Evolutionary conservation across 768 basidiomycete species (phyloP), one percentile per base, ranked within the genome.

Genomic region (Agrocybe praecox): DNA sequence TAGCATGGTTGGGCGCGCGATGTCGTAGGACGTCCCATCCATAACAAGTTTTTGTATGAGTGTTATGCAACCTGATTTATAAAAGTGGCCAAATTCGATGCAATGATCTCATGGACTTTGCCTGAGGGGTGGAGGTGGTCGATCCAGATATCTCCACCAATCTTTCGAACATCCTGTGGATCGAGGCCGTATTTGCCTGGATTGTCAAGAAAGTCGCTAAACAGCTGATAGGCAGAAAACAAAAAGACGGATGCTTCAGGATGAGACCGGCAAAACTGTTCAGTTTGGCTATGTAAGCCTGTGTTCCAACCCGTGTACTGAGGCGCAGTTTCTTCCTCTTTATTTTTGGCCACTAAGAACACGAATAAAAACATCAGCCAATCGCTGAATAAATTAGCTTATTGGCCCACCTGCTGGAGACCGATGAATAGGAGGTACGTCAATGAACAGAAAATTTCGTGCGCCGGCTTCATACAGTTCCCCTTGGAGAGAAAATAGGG

Each of bases 381-480:
- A 17, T 40, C 49, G 23, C 14, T 15, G 4, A 11, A 36, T 15
- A 43, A 47, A 22, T 8, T 19, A 40, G 60, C 60, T 18, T 10
- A 11, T 22, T n/a, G 12, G 40, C 12, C n/a, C 12, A 24, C 71
- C 42, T 53, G 75, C 78, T 69, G 46, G 74, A 14, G 73, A 70
- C 36, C 76, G 68, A 32, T 79, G 62, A 24, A 86, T 77, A 0
- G 86, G 83, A 6, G 86, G 85, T 1, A 86, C 74, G 57, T 86
- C 84, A 19, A 87, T 71, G 62, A 87, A 82, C 6, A 86, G 63
- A 63, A 87, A 87, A 61, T 84, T 76, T 2, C 78, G 72, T 10
- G 80, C 80, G 11, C 82, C 85, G 0, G 72, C 67, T 0, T 69
- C 65, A 60, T 84, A 85, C 1, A 88, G 65, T 44, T 69, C 61